Evolutionary conservation across 2,329 filamentous ascomycete genomes (phyloP), one percentile per base, ranked within the genome.

Genomic region (Penicillium glabrum): DNA sequence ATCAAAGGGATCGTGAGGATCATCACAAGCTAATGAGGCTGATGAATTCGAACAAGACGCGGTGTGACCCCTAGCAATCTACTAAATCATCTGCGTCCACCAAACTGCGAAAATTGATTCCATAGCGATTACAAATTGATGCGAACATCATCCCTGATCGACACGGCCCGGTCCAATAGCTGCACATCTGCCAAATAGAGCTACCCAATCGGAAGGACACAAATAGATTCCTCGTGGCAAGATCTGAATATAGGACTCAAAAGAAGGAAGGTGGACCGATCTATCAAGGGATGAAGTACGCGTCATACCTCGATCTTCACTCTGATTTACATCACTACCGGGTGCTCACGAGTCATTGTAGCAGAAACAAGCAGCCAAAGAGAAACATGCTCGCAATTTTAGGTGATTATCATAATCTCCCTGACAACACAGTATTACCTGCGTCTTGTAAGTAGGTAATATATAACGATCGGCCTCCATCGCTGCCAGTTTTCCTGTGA

Each of bases 231-330:
- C 47, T 54, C 51, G 29, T 48, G 47, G 51, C 16, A 46, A 48
- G 29, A 23, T 37, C 51, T 50, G n/a, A 26, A 33, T 33, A 35
- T 47, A n/a, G 48, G 39, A 8, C 1, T 14, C 5, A 27, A 26
- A 43, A 33, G 31, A 37, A 24, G 49, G 49, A 45, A 51, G 27
- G 49, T 51, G 11, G 19, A 21, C 49, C 49, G 49, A 43, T 31
- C 23, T 51, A 37, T 31, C 47, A 54, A 58, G 56, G 56, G 56
- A 33, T n/a, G 9, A 27, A 35, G 19, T 51, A 58, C 51, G 51
- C 51, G 56, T 58, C 51, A 54, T 54, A 47, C 46, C 47, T 24
- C 16, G 49, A 39, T 51, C 19, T 45, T 44, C n/a, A 31, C 23
- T 5, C 19, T 35, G 29, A 24, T 44, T 35, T 26, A 44, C 35